phyloP scores from a whole-genome alignment of 2,329 filamentous ascomycete species.

The Pestalotiopsis sp. region DNA sequence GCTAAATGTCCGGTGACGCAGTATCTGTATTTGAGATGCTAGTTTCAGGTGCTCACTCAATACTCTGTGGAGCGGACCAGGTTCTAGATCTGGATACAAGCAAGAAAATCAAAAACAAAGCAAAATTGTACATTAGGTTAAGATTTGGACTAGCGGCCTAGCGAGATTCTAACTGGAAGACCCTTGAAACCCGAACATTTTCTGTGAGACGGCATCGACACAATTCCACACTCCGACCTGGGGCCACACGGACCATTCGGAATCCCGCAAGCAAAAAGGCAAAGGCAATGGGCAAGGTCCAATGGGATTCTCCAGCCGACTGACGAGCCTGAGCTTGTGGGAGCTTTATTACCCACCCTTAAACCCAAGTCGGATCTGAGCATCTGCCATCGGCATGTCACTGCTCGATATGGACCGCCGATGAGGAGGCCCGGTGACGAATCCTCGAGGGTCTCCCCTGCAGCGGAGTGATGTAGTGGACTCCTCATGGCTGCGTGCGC shows the following conservation, averaged over 20 bases:
- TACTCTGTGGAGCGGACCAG: neutral
- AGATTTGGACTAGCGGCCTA: neutral
- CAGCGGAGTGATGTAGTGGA: neutral
- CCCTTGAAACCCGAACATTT: neutral
- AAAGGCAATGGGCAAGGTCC: neutral
- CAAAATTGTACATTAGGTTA: neutral
- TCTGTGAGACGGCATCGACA: too few relatives aligned
- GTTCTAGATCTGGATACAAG: neutral
- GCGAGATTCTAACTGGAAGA: neutral
- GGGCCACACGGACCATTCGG: neutral
- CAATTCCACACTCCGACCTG: neutral
- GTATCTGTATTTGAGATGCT: neutral
- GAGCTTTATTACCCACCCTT: too few relatives aligned
- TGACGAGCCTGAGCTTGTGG: neutral
- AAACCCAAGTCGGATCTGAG: neutral
- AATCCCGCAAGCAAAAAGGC: neutral
- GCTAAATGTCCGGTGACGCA: neutral
- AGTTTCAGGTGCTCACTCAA: neutral
- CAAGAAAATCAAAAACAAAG: neutral
- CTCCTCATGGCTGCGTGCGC: neutral
- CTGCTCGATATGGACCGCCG: neutral
- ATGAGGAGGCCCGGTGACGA: neutral
- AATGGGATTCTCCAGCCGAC: neutral
- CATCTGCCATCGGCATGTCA: neutral
- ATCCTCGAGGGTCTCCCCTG: neutral